Base-by-base conservation (phyloP, 164 flowering plant species). In the Santalum album region DNA sequence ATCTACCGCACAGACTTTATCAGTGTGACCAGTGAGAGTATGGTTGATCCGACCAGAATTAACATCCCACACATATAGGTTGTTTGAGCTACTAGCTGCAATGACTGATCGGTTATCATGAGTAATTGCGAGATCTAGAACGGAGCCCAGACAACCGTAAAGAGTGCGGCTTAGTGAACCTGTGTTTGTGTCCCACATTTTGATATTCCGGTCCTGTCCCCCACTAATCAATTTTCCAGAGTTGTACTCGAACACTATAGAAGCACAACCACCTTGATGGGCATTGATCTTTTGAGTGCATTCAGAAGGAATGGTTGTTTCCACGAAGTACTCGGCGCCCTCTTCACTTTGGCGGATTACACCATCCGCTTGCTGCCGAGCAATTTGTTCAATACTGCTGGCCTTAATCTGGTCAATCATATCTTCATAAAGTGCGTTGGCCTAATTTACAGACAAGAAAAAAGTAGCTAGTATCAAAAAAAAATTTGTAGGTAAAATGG, bases 1-100 rank as follows among this genome's bases (percentile, higher is more conserved):
- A 75, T 87, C 98, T 17, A 94, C 96, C 16, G 90, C 81, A 76
- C 95, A 87, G 0, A 87, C 97, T 74, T 94, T 94, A 60, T 90
- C 92, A 1, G 57, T 61, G 65, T 94, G 99, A 36, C 99, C 99
- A 0, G 99, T 94, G 20, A 94, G 83, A 51, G 92, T 82, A 65
- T 94, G 99, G 20, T 76, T 77, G 32, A 87, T 58, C 26, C 92
- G 79, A 24, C 96, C 95, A 9, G 96, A 72, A 34, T 57, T 66
- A 49, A 73, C 78, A 56, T 94, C 97, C 97, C 97, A 94, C n/a
- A 83, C 90, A 64, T 65, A 87, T 63, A 87, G 69, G 64, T 83
- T 85, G 75, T 87, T 86, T 32, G 92, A 81, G 73, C 90, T 87
- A 72, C 89, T 87, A 14, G 99, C 97, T 26, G 97, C 97, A 54